Base-by-base conservation (phyloP, 495 filamentous ascomycete genomes). In the Cercophora sp. region DNA sequence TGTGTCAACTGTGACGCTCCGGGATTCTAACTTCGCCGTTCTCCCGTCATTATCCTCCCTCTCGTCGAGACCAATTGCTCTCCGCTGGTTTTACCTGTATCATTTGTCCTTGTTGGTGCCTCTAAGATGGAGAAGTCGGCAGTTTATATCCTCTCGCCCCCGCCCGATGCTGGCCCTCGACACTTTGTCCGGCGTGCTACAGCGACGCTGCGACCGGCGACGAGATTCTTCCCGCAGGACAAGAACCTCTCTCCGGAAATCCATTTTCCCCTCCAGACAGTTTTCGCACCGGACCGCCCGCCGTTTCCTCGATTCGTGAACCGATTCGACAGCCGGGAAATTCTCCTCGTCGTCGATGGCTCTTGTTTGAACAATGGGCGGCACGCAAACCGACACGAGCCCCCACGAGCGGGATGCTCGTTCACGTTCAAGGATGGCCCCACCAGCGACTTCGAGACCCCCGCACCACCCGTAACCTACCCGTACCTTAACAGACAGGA, bases 341-440 rank as follows among this genome's bases (percentile, higher is more conserved):
- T 73, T 15, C 64, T 75, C 4, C 63, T 76, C 29, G 69, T 69
- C 43, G 56, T 71, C 20, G 70, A 72, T 51, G 71, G 72, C 2
- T 66, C 68, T 1, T 76, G 71, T 43, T 41, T 68, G 23, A 60
- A 72, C 51, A 75, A 75, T 48, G 65, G 70, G 18, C 44, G 35
- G 31, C 44, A 54, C 51, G 22, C 24, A 9, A 15, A 16, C 36
- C 13, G 37, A n/a, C 18, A 40, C 37, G 32, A 43, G 11, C 29
- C 25, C 11, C 58, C 70, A 9, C 11, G 29, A 6, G 71, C 41
- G 34, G 71, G 71, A n/a, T 72, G 66, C 41, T 64, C 67, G 8
- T 71, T 75, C 43, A 55, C 65, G 9, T 72, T 63, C 59, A 67
- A 65, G 27, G 58, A 54, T 47, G 23, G 29, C 3, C 15, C 52